Conservation (phyloP, 495 filamentous ascomycete genomes). For the Penicillium tannophilum region DNA sequence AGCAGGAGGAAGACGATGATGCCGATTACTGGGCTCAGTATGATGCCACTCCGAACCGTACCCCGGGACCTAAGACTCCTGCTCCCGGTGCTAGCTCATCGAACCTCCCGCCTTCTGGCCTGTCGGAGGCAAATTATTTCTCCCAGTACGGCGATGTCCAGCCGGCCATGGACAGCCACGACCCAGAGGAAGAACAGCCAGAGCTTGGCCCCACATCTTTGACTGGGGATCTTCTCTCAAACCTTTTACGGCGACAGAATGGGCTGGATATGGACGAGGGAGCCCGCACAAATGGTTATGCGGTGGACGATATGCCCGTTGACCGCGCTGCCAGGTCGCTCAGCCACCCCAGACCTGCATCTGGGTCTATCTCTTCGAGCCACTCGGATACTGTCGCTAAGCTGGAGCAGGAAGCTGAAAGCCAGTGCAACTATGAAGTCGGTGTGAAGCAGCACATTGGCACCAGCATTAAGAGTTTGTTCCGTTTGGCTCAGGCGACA, state of each 20-base stretch:
- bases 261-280: constrained; percentile 16
- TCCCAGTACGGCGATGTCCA: constrained; percentile 87
- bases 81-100: constrained; percentile 45
- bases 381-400: constrained; percentile 63
- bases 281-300: constrained; percentile 31
- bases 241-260: constrained; percentile 36
- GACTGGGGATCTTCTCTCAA: constrained; percentile 51
- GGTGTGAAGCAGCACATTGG: constrained; percentile 89
- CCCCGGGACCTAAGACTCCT: constrained; percentile 69
- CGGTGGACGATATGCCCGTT: constrained; percentile 18
- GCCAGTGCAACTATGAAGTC: constrained; percentile 68
- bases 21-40: constrained; percentile 96
- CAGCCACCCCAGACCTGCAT: constrained; percentile 48
- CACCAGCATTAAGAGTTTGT: constrained; percentile 86
- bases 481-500: constrained; percentile 71
- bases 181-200: constrained; percentile 65
- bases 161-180: constrained; percentile 86
- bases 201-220: constrained; percentile 56
- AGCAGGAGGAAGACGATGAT: constrained; percentile 81
- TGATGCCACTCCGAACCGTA: constrained; percentile 78
- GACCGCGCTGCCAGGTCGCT: constrained; percentile 30
- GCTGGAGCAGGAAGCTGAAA: constrained; percentile 65
- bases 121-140: constrained; percentile 62
- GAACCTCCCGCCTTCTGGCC: constrained; percentile 34
- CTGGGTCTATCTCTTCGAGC: constrained; percentile 54